Evolutionary conservation across 345 rosid genomes (phyloP).

Genomic region (Gossypium bickii): DNA sequence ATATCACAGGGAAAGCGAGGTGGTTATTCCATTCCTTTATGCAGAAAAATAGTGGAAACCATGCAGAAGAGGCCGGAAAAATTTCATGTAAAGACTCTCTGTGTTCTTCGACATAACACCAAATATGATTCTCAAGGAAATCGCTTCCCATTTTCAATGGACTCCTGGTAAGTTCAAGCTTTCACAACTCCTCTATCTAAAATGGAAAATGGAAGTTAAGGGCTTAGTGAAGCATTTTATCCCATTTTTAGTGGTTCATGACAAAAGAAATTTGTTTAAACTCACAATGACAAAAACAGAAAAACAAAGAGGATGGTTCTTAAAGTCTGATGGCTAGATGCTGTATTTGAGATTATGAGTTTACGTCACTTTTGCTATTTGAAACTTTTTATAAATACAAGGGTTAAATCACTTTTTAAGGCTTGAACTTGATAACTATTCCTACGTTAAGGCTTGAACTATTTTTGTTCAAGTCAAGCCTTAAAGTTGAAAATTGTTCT

Average conservation of each 20-base stretch:
- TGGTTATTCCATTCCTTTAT: slow-evolving; percentile 66
- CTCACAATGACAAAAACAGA: not conserved
- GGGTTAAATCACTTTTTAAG: no score
- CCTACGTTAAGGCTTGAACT: no score
- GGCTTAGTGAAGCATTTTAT: slow-evolving; percentile 3
- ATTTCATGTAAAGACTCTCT: slow-evolving; percentile 58
- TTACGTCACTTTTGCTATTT: not conserved
- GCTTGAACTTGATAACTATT: no score
- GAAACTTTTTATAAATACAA: no score
- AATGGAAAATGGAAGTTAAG: not conserved
- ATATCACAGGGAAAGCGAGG: slow-evolving; percentile 23
- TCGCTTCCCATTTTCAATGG: slow-evolving; percentile 69
- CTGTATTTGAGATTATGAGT: not conserved
- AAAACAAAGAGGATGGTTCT: not conserved
- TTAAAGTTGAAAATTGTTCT: no score
- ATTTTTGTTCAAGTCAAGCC: no score
- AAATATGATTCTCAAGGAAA: slow-evolving; percentile 53
- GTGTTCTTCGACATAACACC: slow-evolving; percentile 74
- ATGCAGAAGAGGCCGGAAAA: slow-evolving; percentile 60
- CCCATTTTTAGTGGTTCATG: not conserved
- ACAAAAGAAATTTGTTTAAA: not conserved
- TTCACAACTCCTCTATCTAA: not conserved
- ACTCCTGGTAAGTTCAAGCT: slow-evolving; percentile 46
- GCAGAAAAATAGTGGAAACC: slow-evolving; percentile 61
- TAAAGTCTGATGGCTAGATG: not conserved